Evolutionary conservation across 2,329 filamentous ascomycete species (phyloP), one percentile per base, ranked within the genome.

Genomic region (Aspergillus costaricaensis): DNA sequence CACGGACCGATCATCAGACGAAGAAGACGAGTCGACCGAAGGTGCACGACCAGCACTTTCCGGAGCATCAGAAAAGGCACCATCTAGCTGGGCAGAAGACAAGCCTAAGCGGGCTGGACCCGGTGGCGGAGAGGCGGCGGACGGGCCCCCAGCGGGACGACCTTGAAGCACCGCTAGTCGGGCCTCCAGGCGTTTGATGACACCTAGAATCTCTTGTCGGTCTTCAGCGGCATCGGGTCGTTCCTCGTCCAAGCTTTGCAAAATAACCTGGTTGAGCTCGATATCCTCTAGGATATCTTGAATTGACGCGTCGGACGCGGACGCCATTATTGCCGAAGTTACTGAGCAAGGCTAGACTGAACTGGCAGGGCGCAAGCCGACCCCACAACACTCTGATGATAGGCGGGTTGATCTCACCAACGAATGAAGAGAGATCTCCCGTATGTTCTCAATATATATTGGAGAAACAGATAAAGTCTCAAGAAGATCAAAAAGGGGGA

Each of bases 231-330:
- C 70, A 52, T 64, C 62, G 2, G 72, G 70, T 15, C 67, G 65
- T 39, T 64, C 61, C 30, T 68, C 64, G 5, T 70, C 56, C 38
- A 75, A 63, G 39, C 73, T 74, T 43, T 72, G 61, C 5, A 73
- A 58, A 36, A 76, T 72, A 23, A 70, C 69, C 50, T 69, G 62
- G 21, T 75, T 65, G 2, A 74, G 57, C 19, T 75, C 64, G n/a
- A 76, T 57, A 19, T 76, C 74, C 15, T 75, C 74, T 25, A 69
- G 19, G 30, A 76, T 23, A 14, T 70, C 68, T 60, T 68, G 68
- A 21, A 68, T 61, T 56, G 68, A 65, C 59, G 54, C 54, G 51
- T 65, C 60, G 21, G 44, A 51, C 19, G 39, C 49, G 14, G 63
- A 54, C 36, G 64, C 61, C 64, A 67, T 67, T 15, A 21, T 44